Evolutionary conservation across 2,329 filamentous ascomycete genomes (phyloP).

Genomic region (Cercospora canescens): DNA sequence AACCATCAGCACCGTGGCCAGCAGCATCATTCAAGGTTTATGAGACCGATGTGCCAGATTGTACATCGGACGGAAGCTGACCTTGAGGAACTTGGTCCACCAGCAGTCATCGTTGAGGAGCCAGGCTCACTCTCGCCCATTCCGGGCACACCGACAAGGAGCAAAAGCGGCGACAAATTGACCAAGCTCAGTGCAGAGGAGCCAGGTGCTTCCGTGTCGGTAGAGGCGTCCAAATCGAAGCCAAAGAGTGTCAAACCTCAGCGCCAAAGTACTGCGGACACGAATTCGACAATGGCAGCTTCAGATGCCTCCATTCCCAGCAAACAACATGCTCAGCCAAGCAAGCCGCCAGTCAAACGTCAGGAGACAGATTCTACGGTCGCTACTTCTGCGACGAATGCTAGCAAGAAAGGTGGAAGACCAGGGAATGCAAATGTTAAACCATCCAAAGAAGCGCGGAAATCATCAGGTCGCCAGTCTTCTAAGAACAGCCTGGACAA

Average conservation of each 20-base stretch:
- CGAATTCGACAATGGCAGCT: constrained; percentile 9
- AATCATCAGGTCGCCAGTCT: constrained; percentile 7
- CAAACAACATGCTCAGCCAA: constrained; percentile 7
- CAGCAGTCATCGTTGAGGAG: constrained; percentile 20
- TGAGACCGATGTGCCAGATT: constrained; percentile 55
- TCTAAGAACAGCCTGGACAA: constrained; percentile 13
- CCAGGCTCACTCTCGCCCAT: constrained; percentile 9
- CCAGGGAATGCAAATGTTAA: not conserved
- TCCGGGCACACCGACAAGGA: constrained; percentile 9
- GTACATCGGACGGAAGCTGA: constrained; percentile 22
- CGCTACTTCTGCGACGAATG: constrained; percentile 13
- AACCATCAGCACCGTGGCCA: constrained; percentile 62
- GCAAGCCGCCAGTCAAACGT: constrained; percentile 14
- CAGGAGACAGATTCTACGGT: constrained; percentile 23
- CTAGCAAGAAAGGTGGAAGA: constrained; percentile 3
- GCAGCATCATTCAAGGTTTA: constrained; percentile 61
- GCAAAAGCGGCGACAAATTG: constrained; percentile 3
- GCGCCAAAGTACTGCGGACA: constrained; percentile 13
- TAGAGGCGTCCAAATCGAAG: constrained; percentile 6
- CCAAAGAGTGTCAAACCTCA: constrained; percentile 1
- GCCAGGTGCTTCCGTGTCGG: not conserved
- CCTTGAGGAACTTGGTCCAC: constrained; percentile 10
- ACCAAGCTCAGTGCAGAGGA: constrained; percentile 1
- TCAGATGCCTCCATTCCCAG: constrained; percentile 8
- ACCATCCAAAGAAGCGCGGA: constrained; percentile 3